Evolutionary conservation across 441 rosid species (phyloP).

Genomic region (Syzygium syzygioides): DNA sequence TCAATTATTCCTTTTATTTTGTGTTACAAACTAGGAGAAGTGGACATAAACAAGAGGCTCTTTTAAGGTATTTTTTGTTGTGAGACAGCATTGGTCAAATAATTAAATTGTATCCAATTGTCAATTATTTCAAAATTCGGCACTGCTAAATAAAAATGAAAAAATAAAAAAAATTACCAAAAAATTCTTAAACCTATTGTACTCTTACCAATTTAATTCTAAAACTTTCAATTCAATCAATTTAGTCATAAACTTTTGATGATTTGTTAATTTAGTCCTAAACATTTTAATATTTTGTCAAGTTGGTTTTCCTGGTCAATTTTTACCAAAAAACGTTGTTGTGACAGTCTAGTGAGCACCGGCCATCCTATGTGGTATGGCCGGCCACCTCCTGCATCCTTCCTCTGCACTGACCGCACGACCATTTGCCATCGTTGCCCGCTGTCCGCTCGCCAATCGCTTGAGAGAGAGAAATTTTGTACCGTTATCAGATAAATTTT

Average conservation of each 20-base stretch:
- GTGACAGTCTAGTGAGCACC: too few species aligned
- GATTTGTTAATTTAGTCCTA: too few species aligned
- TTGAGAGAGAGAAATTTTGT: too few species aligned
- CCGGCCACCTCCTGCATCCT: too few species aligned
- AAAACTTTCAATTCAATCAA: neutral
- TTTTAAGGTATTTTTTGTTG: neutral
- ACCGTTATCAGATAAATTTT: too few species aligned
- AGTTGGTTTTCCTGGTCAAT: too few species aligned
- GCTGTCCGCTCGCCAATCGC: too few species aligned
- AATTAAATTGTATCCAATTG: neutral
- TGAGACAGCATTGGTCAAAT: neutral
- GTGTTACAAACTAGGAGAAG: neutral
- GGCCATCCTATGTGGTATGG: too few species aligned
- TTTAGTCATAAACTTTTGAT: too few species aligned
- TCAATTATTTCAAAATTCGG: neutral
- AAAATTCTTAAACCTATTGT: neutral
- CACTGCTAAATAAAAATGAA: neutral
- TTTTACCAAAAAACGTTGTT: too few species aligned
- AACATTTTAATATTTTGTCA: too few species aligned
- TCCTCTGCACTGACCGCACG: fast-evolving
- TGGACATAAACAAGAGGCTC: neutral
- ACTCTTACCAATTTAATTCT: fast-evolving
- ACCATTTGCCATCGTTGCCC: fast-evolving
- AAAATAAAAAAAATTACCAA: neutral
- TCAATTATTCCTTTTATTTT: neutral